Evolutionary conservation across 2,329 filamentous ascomycete genomes (phyloP).

Genomic region (Cephalotrichum gorgonifer): DNA sequence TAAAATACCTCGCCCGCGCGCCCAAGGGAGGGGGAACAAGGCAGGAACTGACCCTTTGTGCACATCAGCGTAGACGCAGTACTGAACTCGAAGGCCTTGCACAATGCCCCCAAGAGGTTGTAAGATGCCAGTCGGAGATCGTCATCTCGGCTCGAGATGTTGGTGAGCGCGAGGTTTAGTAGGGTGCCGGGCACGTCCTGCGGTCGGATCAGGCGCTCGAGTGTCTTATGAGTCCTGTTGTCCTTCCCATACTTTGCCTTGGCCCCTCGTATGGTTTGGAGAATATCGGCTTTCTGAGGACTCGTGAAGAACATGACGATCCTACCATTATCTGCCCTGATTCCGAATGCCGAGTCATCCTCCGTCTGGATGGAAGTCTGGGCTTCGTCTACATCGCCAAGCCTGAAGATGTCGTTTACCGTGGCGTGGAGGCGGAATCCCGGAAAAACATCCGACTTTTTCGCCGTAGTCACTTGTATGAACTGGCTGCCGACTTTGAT

Average conservation of each 20-base stretch:
- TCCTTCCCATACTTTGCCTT: conserved; percentile 58
- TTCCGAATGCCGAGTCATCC: conserved; percentile 56
- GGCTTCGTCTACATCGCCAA: conserved; percentile 58
- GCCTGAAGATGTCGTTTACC: conserved; percentile 60
- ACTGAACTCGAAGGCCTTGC: conserved; percentile 57
- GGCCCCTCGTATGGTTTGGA: conserved; percentile 51
- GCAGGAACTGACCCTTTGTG: conserved; percentile 39
- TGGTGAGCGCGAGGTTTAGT: conserved; percentile 56
- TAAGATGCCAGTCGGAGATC: conserved; percentile 54
- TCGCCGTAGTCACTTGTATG: conserved; percentile 57
- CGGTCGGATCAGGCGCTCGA: conserved; percentile 55
- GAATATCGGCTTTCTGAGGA: conserved; percentile 50
- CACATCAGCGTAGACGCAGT: conserved; percentile 51
- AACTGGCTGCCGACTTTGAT: conserved; percentile 62
- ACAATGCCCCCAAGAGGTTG: conserved; percentile 56
- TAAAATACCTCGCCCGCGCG: too few relatives aligned
- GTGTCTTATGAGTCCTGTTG: conserved; percentile 46
- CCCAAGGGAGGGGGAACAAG: too few relatives aligned
- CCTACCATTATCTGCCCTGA: conserved; percentile 58
- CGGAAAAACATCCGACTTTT: conserved; percentile 58
- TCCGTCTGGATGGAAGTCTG: conserved; percentile 54
- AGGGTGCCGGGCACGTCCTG: conserved; percentile 63
- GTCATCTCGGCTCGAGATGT: conserved; percentile 52
- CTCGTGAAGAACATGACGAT: conserved; percentile 65
- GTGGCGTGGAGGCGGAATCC: conserved; percentile 51